phyloP scores from a whole-genome alignment of 495 filamentous ascomycete genomes.

The Xylaria nigripes region DNA sequence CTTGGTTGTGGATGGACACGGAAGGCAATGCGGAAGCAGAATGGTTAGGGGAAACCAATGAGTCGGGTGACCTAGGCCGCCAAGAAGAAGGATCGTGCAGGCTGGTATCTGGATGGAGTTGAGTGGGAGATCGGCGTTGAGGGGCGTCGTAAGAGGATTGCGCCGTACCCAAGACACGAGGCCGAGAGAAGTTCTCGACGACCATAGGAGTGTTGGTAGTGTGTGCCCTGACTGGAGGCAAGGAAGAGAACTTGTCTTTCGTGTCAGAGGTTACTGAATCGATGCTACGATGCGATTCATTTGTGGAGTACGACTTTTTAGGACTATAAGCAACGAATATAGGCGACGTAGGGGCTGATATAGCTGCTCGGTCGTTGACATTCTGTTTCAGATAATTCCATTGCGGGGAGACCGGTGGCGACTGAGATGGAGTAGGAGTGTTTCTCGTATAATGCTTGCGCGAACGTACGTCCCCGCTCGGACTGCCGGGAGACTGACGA shows the following conservation, averaged over 20 bases:
- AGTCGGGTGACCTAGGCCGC: constrained; percentile 33
- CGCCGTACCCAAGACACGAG: constrained; percentile 39
- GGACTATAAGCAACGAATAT: constrained; percentile 11
- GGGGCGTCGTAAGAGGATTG: constrained; percentile 32
- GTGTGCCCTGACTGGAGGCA: constrained; percentile 18
- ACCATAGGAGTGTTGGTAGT: constrained; percentile 18
- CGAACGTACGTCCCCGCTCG: constrained; percentile 16
- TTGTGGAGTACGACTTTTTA: constrained; percentile 18
- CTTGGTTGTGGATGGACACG: constrained; percentile 20
- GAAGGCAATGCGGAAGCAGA: constrained; percentile 38
- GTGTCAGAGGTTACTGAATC: constrained; percentile 15
- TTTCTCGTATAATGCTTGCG: constrained; percentile 15
- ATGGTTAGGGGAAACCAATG: constrained; percentile 39
- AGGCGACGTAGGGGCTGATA: constrained; percentile 17
- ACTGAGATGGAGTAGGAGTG: constrained; percentile 15
- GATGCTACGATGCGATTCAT: constrained; percentile 15
- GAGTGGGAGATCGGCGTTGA: constrained; percentile 21
- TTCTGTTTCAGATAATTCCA: constrained; percentile 32
- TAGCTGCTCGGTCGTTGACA: constrained; percentile 12
- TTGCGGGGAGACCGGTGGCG: constrained; percentile 32
- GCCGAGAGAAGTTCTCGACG: constrained; percentile 48
- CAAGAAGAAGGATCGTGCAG: constrained; percentile 26
- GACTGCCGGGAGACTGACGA: constrained; percentile 6
- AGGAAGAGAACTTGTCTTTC: constrained; percentile 29
- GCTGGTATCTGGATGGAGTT: constrained; percentile 22